Conservation (phyloP, 768 basidiomycete species). For the Leccinum incarnatum region DNA sequence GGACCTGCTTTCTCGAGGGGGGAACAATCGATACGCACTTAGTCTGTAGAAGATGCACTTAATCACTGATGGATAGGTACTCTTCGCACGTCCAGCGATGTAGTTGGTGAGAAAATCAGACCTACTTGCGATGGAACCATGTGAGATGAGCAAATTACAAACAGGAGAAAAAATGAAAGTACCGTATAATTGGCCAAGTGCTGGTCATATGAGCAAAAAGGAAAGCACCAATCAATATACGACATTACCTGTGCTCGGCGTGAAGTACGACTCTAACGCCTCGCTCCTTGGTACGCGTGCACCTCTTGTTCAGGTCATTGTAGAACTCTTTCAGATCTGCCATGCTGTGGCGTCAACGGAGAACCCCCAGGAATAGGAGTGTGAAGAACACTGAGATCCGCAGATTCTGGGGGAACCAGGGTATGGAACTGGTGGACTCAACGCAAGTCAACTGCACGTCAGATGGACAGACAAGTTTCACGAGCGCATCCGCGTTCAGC, state of each 20-base stretch:
- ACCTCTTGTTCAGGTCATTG: conserved; percentile 22
- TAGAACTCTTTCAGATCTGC: conserved; percentile 36
- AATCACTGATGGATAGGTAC: conserved; percentile 63
- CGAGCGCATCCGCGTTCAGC: no score
- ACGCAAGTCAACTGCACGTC: no score
- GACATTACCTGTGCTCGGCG: conserved; percentile 69
- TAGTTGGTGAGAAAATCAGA: conserved; percentile 75
- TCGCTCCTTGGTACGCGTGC: conserved; percentile 54
- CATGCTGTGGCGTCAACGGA: conserved; percentile 45
- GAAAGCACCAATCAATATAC: not conserved
- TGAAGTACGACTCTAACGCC: conserved; percentile 76
- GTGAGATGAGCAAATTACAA: not conserved
- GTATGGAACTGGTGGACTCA: no score
- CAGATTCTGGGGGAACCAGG: no score
- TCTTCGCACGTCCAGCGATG: conserved; percentile 52
- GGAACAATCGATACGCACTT: conserved; percentile 31
- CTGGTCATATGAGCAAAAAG: conserved; percentile 25
- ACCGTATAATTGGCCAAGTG: conserved; percentile 68
- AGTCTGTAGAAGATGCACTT: conserved; percentile 77
- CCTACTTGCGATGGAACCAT: conserved; percentile 58
- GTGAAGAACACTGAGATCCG: no score
- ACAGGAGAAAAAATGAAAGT: conserved; percentile 18
- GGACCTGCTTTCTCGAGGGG: no score
- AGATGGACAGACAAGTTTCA: no score
- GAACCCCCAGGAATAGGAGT: conserved; percentile 8